Base-by-base conservation (phyloP, 208 protist genomes). In the Trypanosoma melophagium region DNA sequence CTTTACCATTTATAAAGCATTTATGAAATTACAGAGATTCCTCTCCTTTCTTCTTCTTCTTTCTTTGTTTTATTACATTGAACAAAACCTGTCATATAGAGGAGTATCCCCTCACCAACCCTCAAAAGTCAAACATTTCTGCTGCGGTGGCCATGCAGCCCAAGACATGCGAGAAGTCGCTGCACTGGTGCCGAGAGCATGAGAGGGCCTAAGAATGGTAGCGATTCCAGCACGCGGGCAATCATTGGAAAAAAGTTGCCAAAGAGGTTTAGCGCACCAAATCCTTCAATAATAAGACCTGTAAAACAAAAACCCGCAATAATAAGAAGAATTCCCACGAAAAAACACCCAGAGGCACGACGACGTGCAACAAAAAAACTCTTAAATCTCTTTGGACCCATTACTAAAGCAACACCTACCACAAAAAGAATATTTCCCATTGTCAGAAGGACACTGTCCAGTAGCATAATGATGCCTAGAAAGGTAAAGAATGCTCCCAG, bases 391-490 rank as follows among this genome's bases (percentile, higher is more conserved):
- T 24, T 45, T 3, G 85, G 87, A 0, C 92, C 92, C 87, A 95
- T 94, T 14, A 94, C 86, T 53, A 97, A 81, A 3, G 89, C 88
- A 5, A 97, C 79, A 1, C 92, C 92, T 0, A 77, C 69, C 2
- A 97, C 76, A 66, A 97, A 97, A 14, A 97, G 79, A 19, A 97
- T 65, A 66, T 97, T 97, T 24, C 92, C 92, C 86, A 97, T 94
- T 28, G 92, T 97, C 22, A 97, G 69, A 19, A 97, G 70, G 17
- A 81, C 86, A 60, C 83, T 89, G 59, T 97, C 92, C 16, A 95
- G 75, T 5, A 97, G 47, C 80, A 95, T 81, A 12, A 95, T 63
- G 8, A 95, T 59, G 13, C 92, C 92, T 44, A 97, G 67, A 25
- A 85, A 70, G 5, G 72, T 87, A 63, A 97, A 95, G 60, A 95